A percentile compares a stretch with the other conserved stretches of the same genome.
Evolutionary conservation across 2,329 filamentous ascomycete genomes (phyloP).

Genomic region (Pyrenochaeta sp.): DNA sequence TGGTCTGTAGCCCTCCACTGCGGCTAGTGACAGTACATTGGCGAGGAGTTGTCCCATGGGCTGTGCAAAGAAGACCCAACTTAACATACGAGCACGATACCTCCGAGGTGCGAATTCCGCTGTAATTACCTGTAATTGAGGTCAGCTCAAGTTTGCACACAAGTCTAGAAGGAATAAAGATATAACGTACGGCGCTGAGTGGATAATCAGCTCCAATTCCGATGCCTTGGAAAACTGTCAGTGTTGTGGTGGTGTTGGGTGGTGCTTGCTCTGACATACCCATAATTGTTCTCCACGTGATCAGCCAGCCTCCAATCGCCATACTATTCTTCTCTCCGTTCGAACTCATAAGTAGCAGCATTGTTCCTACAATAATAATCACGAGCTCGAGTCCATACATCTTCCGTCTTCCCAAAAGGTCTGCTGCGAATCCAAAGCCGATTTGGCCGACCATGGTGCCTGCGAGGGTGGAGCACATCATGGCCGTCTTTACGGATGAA

Average conservation of each 20-base stretch:
- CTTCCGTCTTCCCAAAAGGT: slow-evolving; percentile 46
- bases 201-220: slow-evolving; percentile 51
- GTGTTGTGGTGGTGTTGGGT: slow-evolving; percentile 4
- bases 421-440: slow-evolving; percentile 49
- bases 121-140: slow-evolving; percentile 36
- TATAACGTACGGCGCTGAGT: slow-evolving; percentile 37
- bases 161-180: background rate
- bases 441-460: slow-evolving; percentile 50
- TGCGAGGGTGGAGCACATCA: slow-evolving; percentile 48
- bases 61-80: slow-evolving; percentile 53
- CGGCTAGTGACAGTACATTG: slow-evolving; percentile 38
- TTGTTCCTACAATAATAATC: slow-evolving; percentile 50
- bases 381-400: slow-evolving; percentile 52
- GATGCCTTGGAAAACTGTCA: too few species aligned
- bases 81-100: slow-evolving; percentile 50
- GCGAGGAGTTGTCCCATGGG: slow-evolving; percentile 49
- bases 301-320: slow-evolving; percentile 49
- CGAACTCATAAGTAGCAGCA: slow-evolving; percentile 50
- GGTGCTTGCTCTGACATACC: slow-evolving; percentile 25
- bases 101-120: slow-evolving; percentile 49
- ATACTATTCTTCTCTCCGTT: slow-evolving; percentile 45
- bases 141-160: slow-evolving; percentile 1
- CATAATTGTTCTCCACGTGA: slow-evolving; percentile 51
- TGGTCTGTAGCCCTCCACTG: slow-evolving; percentile 35
- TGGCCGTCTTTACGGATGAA: slow-evolving; percentile 43